These are phyloP conservation scores for Asterionellopsis glacialis DNA, from an alignment of 108 stramenopile species.

Conservation along the genomic window DNA sequence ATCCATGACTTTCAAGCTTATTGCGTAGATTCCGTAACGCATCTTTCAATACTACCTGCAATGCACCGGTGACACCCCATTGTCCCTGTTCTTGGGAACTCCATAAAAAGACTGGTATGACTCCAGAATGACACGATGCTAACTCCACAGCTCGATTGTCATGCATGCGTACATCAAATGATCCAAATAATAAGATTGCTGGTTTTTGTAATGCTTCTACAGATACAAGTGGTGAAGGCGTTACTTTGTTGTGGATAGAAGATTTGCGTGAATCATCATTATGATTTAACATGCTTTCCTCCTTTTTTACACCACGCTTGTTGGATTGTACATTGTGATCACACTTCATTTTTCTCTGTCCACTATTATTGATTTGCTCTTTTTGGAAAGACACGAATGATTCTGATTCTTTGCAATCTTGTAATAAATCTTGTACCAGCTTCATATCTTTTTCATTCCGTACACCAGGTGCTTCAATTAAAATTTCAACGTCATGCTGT, in stretches of 20 bases:
- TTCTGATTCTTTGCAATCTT: not conserved
- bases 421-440: conserved; percentile 14
- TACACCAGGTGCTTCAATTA: conserved; percentile 53
- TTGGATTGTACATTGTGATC: not conserved
- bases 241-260: not conserved
- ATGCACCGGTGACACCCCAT: conserved; percentile 24
- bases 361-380: not conserved
- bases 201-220: not conserved
- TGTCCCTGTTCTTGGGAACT: conserved; percentile 12
- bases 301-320: not conserved
- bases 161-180: conserved; percentile 35
- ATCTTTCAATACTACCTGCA: conserved; percentile 31
- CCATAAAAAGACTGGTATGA: conserved; percentile 39
- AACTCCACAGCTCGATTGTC: conserved; percentile 29
- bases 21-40: conserved; percentile 17
- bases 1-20: conserved; percentile 13
- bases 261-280: too few species aligned
- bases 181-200: conserved; percentile 27
- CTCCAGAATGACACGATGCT: conserved; percentile 12
- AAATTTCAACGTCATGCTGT: conserved; percentile 17
- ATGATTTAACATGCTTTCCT: too few species aligned
- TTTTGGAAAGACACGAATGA: not conserved
- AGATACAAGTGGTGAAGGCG: not conserved
- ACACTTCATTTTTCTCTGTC: too few species aligned
- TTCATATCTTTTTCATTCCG: conserved; percentile 35